Evolutionary conservation across 202 grass and related monocot genomes (phyloP).

Genomic region (Carex sylvatica): DNA sequence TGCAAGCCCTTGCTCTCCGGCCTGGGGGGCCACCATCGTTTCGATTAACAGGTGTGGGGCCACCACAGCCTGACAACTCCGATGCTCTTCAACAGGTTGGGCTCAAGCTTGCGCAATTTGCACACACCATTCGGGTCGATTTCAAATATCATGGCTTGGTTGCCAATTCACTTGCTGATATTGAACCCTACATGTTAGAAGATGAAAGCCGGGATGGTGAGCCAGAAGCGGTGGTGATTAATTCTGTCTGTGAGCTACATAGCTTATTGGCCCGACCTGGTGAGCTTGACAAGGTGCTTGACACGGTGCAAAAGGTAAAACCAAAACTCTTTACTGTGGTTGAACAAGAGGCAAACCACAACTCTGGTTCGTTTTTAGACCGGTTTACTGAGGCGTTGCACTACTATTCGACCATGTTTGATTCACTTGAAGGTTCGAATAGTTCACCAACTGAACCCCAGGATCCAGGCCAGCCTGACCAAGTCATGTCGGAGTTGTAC

Average conservation of each 20-base stretch:
- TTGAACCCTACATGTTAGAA: constrained; percentile 79
- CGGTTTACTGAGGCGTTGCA: constrained; percentile 88
- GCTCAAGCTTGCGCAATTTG: constrained; percentile 79
- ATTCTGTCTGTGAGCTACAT: constrained; percentile 82
- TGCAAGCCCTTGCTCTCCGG: constrained; percentile 87
- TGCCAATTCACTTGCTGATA: constrained; percentile 67
- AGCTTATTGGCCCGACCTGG: constrained; percentile 59
- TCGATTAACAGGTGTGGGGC: constrained; percentile 79
- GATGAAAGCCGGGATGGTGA: constrained; percentile 37
- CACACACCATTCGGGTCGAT: constrained; percentile 73
- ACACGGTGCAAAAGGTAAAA: constrained; percentile 59
- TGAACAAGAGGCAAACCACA: constrained; percentile 92
- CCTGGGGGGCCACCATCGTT: constrained; percentile 69
- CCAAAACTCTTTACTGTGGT: constrained; percentile 83
- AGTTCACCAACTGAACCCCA: constrained; percentile 32
- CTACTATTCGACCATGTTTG: constrained; percentile 99
- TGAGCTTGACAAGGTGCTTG: constrained; percentile 69
- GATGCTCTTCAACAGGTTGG: constrained; percentile 83
- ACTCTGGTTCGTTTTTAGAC: constrained; percentile 66
- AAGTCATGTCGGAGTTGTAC: constrained; percentile 84
- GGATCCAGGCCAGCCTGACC: constrained; percentile 37
- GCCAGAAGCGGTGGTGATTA: constrained; percentile 76
- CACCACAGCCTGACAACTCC: constrained; percentile 72
- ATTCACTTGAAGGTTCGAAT: constrained; percentile 66
- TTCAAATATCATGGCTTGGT: constrained; percentile 84